phyloP scores from a whole-genome alignment of 306 rosid genomes.

The Rubus idaeus region DNA sequence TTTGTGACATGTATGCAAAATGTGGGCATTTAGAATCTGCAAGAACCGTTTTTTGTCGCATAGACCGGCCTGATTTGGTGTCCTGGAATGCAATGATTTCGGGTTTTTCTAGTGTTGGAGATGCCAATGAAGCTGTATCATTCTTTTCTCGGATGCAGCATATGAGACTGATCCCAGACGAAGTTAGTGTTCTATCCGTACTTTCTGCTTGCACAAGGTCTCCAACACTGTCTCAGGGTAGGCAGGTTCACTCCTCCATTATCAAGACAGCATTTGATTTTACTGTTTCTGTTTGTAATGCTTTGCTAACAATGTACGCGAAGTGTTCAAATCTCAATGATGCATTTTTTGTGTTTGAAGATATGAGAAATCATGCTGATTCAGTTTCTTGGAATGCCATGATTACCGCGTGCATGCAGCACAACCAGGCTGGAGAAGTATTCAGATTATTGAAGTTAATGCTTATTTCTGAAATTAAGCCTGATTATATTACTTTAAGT shows the following conservation, averaged over 20 bases:
- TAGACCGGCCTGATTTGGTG: constrained; percentile 63
- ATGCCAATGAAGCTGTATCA: constrained; percentile 47
- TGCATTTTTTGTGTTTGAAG: constrained; percentile 51
- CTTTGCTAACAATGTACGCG: constrained; percentile 66
- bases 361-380: constrained; percentile 40
- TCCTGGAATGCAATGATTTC: constrained; percentile 79
- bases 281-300: constrained; percentile 46
- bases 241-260: constrained; percentile 60
- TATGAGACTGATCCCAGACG: constrained; percentile 48
- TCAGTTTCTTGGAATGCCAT: constrained; percentile 76
- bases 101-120: constrained; percentile 48
- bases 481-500: constrained; percentile 57
- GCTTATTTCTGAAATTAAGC: constrained; percentile 49
- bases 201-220: constrained; percentile 60
- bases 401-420: constrained; percentile 61
- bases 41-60: constrained; percentile 47
- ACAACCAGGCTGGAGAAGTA: constrained; percentile 55
- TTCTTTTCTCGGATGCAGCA: constrained; percentile 55
- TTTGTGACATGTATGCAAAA: constrained; percentile 77
- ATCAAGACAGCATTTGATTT: constrained; percentile 47
- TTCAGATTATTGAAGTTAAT: constrained; percentile 51
- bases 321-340: constrained; percentile 60
- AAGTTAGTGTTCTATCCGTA: constrained; percentile 55
- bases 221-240: constrained; percentile 54
- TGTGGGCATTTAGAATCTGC: constrained; percentile 51